Conservation (phyloP, 768 basidiomycete genomes). For the Lactifluus subvellereus region DNA sequence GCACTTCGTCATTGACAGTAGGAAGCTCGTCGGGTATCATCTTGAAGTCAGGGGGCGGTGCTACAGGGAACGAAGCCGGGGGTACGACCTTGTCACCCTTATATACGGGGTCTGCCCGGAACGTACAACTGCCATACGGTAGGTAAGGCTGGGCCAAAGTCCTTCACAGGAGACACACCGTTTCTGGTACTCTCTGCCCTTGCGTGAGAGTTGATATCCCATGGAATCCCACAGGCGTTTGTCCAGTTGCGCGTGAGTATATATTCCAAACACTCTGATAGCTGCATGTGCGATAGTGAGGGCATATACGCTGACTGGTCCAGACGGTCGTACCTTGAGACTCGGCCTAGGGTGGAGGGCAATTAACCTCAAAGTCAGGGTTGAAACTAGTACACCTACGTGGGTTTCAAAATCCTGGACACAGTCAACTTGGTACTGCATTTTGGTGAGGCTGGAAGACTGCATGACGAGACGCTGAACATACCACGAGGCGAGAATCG, state of each 20-base stretch:
- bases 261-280: slow-evolving; percentile 46
- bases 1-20: slow-evolving; percentile 39
- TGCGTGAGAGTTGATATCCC: slow-evolving; percentile 37
- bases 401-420: slow-evolving; percentile 21
- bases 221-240: slow-evolving; percentile 43
- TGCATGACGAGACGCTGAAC: background rate
- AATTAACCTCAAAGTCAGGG: background rate
- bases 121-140: slow-evolving; percentile 38
- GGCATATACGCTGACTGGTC: background rate
- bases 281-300: slow-evolving; percentile 28
- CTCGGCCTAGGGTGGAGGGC: slow-evolving; percentile 30
- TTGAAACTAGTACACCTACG: slow-evolving; percentile 1
- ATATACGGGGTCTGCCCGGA: slow-evolving; percentile 34
- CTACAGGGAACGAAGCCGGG: slow-evolving; percentile 49
- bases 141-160: background rate
- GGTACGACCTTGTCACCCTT: slow-evolving; percentile 40
- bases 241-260: slow-evolving; percentile 43
- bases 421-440: slow-evolving; percentile 28
- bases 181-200: slow-evolving; percentile 47
- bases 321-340: slow-evolving; percentile 32
- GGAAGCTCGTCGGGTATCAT: slow-evolving; percentile 25
- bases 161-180: slow-evolving; percentile 34
- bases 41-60: slow-evolving; percentile 26
- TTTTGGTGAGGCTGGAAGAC: background rate
- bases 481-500: slow-evolving; percentile 22